Evolutionary conservation across 352 stramenopile species (phyloP).

Genomic region (Elongisporangium anandrum): DNA sequence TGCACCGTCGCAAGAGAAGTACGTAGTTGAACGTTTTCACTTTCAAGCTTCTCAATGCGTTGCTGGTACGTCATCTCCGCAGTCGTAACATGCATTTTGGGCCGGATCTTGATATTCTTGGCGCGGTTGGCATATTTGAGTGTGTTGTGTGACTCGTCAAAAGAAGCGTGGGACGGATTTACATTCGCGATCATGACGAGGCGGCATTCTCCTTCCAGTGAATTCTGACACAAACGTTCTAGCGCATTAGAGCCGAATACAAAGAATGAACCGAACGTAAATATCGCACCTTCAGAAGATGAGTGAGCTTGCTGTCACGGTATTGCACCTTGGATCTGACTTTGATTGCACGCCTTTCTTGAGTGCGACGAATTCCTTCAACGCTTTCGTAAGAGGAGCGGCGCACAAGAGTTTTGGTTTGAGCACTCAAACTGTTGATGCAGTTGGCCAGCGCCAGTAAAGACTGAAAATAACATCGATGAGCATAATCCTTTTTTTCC

Average conservation of each 20-base stretch:
- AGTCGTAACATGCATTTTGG: conserved; percentile 80
- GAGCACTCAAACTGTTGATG: conserved; percentile 82
- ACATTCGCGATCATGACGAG: conserved; percentile 91
- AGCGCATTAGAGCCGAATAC: neutral
- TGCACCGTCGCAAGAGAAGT: conserved; percentile 26
- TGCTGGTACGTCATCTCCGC: conserved; percentile 62
- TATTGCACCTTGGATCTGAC: conserved; percentile 67
- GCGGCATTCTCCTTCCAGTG: conserved; percentile 85
- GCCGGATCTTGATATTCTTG: conserved; percentile 90
- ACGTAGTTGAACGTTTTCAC: conserved; percentile 42
- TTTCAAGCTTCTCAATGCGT: conserved; percentile 50
- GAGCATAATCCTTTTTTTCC: neutral
- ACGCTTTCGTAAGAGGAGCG: conserved; percentile 29
- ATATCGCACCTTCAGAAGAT: conserved; percentile 62
- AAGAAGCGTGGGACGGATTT: conserved; percentile 64
- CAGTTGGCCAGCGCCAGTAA: conserved; percentile 83
- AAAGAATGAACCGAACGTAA: neutral
- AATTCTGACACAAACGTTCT: conserved; percentile 33
- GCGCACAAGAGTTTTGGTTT: conserved; percentile 22
- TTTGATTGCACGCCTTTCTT: conserved; percentile 18
- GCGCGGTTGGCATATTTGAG: conserved; percentile 87
- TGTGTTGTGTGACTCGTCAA: conserved; percentile 89
- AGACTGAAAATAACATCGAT: conserved; percentile 21
- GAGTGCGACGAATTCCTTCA: conserved; percentile 12
- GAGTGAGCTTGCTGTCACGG: conserved; percentile 84